Base-by-base conservation (phyloP, 768 basidiomycete species). In the Scleroderma citrinum region DNA sequence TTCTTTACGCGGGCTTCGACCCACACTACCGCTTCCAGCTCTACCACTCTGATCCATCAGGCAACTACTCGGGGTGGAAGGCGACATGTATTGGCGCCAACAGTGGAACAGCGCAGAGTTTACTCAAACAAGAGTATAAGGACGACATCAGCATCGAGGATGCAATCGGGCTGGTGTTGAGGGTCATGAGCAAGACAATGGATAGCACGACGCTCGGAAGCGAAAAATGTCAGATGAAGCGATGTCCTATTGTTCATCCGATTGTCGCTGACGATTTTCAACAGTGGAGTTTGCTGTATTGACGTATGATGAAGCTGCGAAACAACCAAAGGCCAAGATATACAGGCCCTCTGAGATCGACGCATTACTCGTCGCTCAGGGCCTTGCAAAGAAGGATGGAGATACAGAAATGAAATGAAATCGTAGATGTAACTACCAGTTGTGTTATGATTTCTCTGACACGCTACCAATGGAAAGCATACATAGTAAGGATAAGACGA, bases 171-270 rank as follows among this genome's bases (percentile, higher is more conserved):
- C 75, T 99, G 19, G 92, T 88, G 39, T 75, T 98, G 56, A 86
- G 83, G 70, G 87, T 92, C 46, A 94, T 99, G 92, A 94, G 92
- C 76, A 98, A 97, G 80, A 97, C 95, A 47, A 97, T 99, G 95
- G 96, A 99, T 63, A 93, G 91, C 54, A 97, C 95, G 26, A 97
- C 92, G 39, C 68, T 99, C 54, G 88, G 91, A 29, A 94, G 91
- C 62, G 96, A 99, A 72, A 98, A 97, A 68, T 73, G 96, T 96
- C 59, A 62, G 92, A 69, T 5, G 5, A 51, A 35, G 41, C 21
- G 23, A n/a, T n/a, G n/a, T n/a, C 12, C 10, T 43, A 19, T 14
- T 41, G 36, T 8, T 37, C 26, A 14, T 23, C 1, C 7, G 14
- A 29, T 32, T 30, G 24, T 46, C 46, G 13, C 31, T 50, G 34